Percentiles rank a stretch among this genome's conserved stretches.
These are phyloP conservation scores for Spiraea crenata DNA, from an alignment of 331 rosid species.

Conservation along the genomic window DNA sequence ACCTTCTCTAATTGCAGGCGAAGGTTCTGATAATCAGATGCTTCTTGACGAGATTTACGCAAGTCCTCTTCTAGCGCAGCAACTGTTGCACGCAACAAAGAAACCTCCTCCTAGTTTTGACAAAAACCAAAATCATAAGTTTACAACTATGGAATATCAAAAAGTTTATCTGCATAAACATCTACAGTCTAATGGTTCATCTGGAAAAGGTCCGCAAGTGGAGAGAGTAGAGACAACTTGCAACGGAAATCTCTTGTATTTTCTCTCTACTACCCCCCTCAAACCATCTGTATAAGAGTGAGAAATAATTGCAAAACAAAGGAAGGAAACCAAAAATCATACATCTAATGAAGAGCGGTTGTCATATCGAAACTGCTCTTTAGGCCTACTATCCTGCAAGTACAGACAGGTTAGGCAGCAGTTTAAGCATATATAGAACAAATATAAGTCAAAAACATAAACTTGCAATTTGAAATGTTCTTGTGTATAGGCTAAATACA, in stretches of 20 bases:
- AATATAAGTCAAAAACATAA: neutral
- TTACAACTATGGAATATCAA: neutral
- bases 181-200: neutral
- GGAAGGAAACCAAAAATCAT: constrained; percentile 12
- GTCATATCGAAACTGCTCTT: constrained; percentile 55
- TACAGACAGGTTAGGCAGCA: constrained; percentile 17
- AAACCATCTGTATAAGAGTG: neutral
- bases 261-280: neutral
- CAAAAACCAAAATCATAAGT: neutral
- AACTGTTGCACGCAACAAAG: constrained; percentile 63
- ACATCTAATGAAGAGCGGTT: constrained; percentile 60
- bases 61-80: constrained; percentile 76
- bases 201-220: constrained; percentile 4
- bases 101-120: constrained; percentile 66
- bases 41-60: constrained; percentile 59
- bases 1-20: constrained; percentile 72
- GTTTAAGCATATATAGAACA: neutral
- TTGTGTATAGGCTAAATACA: neutral
- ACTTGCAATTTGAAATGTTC: neutral
- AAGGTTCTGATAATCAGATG: constrained; percentile 49
- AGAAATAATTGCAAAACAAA: constrained; percentile 13
- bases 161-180: constrained; percentile 19
- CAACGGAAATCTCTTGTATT: constrained; percentile 3
- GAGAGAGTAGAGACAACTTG: neutral
- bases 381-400: constrained; percentile 62